Percentiles rank a stretch among this genome's conserved stretches.
Conservation (phyloP, 441 rosid genomes). For the Croton setiger region DNA sequence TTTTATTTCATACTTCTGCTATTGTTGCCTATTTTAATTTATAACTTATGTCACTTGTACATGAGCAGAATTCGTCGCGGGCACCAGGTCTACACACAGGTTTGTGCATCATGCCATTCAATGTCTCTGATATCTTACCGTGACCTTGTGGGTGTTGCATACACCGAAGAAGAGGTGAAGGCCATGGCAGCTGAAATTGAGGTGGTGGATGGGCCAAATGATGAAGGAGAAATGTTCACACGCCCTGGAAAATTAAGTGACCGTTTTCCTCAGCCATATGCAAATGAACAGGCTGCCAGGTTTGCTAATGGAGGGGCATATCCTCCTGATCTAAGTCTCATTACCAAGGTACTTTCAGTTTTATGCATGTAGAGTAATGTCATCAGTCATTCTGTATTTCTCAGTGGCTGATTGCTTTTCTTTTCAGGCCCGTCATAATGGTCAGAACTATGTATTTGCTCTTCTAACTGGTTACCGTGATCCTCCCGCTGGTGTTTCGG, state of each 20-base stretch:
- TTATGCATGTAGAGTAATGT: neutral
- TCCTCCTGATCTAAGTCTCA: conserved; percentile 99
- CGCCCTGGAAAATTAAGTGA: conserved; percentile 99
- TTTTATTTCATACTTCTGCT: too few relatives aligned
- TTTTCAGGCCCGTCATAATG: conserved; percentile 96
- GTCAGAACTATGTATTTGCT: conserved; percentile 96
- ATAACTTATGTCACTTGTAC: conserved; percentile 12
- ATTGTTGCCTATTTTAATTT: too few relatives aligned
- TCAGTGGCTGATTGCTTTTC: conserved; percentile 13
- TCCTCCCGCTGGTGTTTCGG: conserved; percentile 98
- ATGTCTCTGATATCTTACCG: conserved; percentile 96
- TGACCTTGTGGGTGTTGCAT: conserved; percentile 98
- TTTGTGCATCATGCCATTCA: conserved; percentile 99
- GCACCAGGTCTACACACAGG: conserved; percentile 97
- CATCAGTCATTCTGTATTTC: neutral
- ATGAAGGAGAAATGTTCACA: conserved; percentile 98
- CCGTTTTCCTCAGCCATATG: conserved; percentile 90
- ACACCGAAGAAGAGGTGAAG: conserved; percentile 95
- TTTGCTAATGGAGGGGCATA: conserved; percentile 99
- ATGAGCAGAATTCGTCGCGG: conserved; percentile 95
- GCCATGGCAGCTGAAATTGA: conserved; percentile 99
- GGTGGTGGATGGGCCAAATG: conserved; percentile 98
- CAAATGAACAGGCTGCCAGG: conserved; percentile 95
- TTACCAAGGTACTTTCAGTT: conserved; percentile 63
- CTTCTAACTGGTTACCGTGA: conserved; percentile 97